Evolutionary conservation across 2,329 filamentous ascomycete species (phyloP), one percentile per base, ranked within the genome.

Genomic region (Beauveria medogensis): DNA sequence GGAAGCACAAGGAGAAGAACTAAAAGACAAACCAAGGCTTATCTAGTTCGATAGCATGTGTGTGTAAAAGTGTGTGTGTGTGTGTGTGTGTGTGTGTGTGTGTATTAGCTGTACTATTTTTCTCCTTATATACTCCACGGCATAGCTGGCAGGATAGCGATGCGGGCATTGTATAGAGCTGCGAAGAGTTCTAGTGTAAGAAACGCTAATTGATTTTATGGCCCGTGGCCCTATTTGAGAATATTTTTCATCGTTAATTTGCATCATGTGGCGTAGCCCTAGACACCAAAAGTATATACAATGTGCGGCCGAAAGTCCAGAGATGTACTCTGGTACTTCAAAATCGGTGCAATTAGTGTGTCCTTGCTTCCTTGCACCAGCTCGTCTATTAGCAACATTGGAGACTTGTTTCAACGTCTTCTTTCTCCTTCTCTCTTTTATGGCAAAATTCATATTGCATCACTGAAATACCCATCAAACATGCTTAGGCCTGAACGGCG

Each of bases 401-500:
- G 18, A 54, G 28, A 14, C 18, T 52, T 54, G 12, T 48, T 48
- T 37, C 12, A 4, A 48, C 24, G 16, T 5, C 16, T 24, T n/a
- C 57, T 41, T 24, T 14, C 40, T 47, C 48, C 40, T 8, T 44
- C n/a, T 52, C 24, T n/a, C 16, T 14, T 44, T 24, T 16, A 16
- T 59, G 20, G 48, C 26, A 26, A 53, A 41, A 34, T 28, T 44
- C 55, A 30, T 46, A 47, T 61, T 55, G 62, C 63, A 5, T 60
- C 50, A 55, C 57, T 43, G 12, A 20, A 52, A 44, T n/a, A 4
- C 56, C 40, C 43, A 46, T 37, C 26, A 41, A 60, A 22, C 41
- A 48, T 54, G 24, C 20, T 72, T 83, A 92, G 74, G 82, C 86
- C 82, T 92, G 90, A 78, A 92, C 73, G 61, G 81, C 77, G 76